Evolutionary conservation across 176 grass and related monocot genomes (phyloP).

Genomic region (Phragmites australis): DNA sequence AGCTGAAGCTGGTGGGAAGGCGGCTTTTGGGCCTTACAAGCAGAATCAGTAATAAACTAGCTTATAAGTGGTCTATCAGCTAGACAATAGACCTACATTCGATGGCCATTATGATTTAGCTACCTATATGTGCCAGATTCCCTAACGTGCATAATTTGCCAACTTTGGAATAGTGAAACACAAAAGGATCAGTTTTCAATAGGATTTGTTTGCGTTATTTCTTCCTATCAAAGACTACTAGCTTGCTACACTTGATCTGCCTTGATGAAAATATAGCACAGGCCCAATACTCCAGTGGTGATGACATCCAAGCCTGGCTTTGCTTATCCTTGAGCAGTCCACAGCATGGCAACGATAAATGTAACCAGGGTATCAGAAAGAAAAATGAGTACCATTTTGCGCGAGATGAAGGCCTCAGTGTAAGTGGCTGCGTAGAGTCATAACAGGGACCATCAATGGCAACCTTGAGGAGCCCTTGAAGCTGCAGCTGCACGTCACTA

Average conservation of each 20-base stretch:
- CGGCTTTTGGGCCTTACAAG: neutral
- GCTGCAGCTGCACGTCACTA: constrained; percentile 62
- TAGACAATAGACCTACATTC: constrained; percentile 3
- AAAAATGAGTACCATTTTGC: constrained; percentile 76
- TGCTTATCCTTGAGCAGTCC: neutral
- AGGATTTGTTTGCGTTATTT: constrained; percentile 12
- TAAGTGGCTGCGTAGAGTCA: constrained; percentile 62
- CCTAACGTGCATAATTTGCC: neutral
- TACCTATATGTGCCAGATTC: neutral
- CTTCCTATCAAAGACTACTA: constrained; percentile 7
- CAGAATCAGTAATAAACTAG: neutral
- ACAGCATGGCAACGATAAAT: constrained; percentile 11
- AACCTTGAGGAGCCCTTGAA: constrained; percentile 86
- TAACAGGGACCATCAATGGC: constrained; percentile 91
- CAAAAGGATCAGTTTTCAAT: constrained; percentile 7
- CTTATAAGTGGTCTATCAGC: neutral
- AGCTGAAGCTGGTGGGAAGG: neutral
- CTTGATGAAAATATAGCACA: constrained; percentile 20
- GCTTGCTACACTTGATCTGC: neutral
- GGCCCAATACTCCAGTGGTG: neutral
- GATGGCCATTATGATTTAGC: neutral
- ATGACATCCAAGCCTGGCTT: neutral
- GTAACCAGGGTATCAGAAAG: constrained; percentile 7
- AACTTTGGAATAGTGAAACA: constrained; percentile 5
- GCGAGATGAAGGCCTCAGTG: constrained; percentile 75